Conservation (phyloP, 139 green algal genomes). For the Bryopsis sp. region DNA sequence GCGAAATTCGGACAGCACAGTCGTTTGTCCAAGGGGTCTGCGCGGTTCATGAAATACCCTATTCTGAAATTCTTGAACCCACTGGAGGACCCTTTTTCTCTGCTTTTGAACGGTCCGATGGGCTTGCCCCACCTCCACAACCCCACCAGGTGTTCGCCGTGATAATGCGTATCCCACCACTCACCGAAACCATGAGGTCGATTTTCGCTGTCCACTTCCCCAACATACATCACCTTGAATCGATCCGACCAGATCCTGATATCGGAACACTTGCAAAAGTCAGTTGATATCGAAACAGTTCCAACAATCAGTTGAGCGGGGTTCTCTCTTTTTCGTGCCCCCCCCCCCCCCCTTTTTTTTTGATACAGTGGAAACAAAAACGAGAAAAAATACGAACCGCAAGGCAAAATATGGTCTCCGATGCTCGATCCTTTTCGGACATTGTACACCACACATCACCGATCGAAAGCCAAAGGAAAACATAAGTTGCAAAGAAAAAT, state of each 20-base stretch:
- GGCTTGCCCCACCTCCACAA: conserved; percentile 19
- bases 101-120: conserved; percentile 22
- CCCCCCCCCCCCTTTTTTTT: no score
- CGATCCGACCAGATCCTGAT: not conserved
- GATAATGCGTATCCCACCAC: conserved; percentile 25
- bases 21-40: not conserved
- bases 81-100: conserved; percentile 22
- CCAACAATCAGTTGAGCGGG: no score
- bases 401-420: no score
- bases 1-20: conserved; percentile 10
- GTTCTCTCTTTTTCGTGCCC: no score
- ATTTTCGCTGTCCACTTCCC: not conserved
- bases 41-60: conserved; percentile 22
- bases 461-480: no score
- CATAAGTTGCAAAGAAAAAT: no score
- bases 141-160: conserved; percentile 27
- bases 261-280: no score
- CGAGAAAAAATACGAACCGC: no score
- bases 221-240: conserved; percentile 2
- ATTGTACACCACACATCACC: no score
- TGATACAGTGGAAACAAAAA: no score
- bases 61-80: conserved; percentile 20
- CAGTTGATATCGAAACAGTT: no score
- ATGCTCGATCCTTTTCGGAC: no score
- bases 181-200: conserved; percentile 22